phyloP scores from a whole-genome alignment of 176 grass and related monocot genomes.

The Guadua angustifolia region DNA sequence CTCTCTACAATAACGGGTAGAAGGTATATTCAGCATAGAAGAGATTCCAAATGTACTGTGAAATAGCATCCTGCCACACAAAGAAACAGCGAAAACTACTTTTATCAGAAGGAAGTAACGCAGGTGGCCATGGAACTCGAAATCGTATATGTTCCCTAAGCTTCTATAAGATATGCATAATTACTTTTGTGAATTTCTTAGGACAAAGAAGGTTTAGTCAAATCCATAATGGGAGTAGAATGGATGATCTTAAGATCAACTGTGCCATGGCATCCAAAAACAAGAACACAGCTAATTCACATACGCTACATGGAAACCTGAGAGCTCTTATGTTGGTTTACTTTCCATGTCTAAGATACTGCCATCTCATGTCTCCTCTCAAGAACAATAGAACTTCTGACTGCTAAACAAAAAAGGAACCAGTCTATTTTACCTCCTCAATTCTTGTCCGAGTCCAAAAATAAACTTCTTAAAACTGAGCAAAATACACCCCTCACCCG shows the following conservation, averaged over 20 bases:
- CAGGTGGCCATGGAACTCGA: too few species aligned
- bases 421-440: too few species aligned
- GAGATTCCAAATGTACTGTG: constrained; percentile 91
- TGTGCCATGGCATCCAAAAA: not conserved
- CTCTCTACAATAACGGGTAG: constrained; percentile 90
- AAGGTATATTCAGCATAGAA: constrained; percentile 92
- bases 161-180: not conserved
- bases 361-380: not conserved
- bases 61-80: constrained; percentile 80
- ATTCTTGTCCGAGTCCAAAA: too few species aligned
- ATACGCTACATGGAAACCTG: constrained; percentile 1
- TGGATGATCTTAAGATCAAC: not conserved
- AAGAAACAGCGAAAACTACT: constrained; percentile 17
- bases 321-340: not conserved
- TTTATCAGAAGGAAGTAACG: too few species aligned
- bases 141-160: too few species aligned
- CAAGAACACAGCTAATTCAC: constrained; percentile 4
- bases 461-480: too few species aligned
- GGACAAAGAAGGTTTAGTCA: not conserved
- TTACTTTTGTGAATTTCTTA: not conserved
- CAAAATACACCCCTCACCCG: too few species aligned
- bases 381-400: not conserved
- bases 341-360: constrained; percentile 4
- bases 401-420: not conserved
- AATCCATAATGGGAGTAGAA: not conserved